A percentile compares a stretch with the other conserved stretches of the same genome.
Conservation (phyloP, 2,329 filamentous ascomycete species). For the Monosporascus sp. region DNA sequence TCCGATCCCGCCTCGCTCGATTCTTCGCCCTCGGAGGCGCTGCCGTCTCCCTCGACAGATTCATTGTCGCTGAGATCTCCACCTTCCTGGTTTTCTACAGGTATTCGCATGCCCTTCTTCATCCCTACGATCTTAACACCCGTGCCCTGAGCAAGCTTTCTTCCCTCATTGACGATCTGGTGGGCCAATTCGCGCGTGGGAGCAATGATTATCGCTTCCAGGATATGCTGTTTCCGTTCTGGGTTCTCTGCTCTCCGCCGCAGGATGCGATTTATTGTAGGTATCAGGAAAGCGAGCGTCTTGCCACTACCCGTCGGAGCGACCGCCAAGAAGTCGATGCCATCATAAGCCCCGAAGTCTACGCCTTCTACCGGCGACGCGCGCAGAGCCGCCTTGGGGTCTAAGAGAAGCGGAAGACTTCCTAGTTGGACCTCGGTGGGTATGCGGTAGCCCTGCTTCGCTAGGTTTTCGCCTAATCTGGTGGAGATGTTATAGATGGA, state of each 20-base stretch:
- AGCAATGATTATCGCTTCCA: conserved; percentile 67
- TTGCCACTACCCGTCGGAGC: conserved; percentile 96
- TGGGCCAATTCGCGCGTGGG: conserved; percentile 74
- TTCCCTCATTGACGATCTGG: conserved; percentile 79
- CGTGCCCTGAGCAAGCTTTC: conserved; percentile 72
- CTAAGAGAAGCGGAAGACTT: conserved; percentile 71
- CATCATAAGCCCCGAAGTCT: conserved; percentile 19
- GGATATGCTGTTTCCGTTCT: conserved; percentile 39
- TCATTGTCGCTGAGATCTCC: conserved; percentile 15
- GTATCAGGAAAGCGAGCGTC: conserved; percentile 87
- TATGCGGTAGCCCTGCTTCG: conserved; percentile 75
- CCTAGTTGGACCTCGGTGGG: conserved; percentile 94
- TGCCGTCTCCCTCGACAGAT: conserved; percentile 15
- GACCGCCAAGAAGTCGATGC: conserved; percentile 75
- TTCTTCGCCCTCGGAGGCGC: conserved; percentile 31
- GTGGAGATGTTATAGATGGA: conserved; percentile 67
- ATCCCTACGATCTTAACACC: conserved; percentile 75
- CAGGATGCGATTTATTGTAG: conserved; percentile 72
- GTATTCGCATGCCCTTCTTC: conserved; percentile 76
- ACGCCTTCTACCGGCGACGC: conserved; percentile 29
- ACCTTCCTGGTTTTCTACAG: conserved; percentile 37
- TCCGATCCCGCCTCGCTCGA: conserved; percentile 25
- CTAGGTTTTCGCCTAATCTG: conserved; percentile 71
- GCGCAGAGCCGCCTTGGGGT: conserved; percentile 43
- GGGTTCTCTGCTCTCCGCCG: conserved; percentile 43